Conservation (phyloP, 306 rosid species). For the Acmispon strigosus region DNA sequence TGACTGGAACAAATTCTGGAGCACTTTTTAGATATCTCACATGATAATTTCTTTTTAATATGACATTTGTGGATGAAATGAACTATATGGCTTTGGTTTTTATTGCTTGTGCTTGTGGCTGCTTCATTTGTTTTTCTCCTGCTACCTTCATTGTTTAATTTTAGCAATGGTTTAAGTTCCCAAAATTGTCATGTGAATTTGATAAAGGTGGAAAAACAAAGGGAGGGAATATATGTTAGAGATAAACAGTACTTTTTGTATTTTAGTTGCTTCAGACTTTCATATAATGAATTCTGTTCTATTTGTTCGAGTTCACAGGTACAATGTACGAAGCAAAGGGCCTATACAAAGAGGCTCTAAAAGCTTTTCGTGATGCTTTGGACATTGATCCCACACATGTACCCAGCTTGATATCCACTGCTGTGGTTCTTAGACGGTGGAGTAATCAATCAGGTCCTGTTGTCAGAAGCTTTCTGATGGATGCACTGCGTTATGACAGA, state of each 20-base stretch:
- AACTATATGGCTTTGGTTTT: background rate
- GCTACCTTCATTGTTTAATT: no score
- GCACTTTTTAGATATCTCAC: background rate
- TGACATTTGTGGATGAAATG: no score
- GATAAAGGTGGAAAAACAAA: background rate
- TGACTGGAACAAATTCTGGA: background rate
- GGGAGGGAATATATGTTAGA: background rate
- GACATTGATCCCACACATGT: slow-evolving; percentile 55
- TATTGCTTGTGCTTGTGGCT: background rate
- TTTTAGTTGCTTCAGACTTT: background rate
- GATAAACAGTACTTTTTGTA: background rate
- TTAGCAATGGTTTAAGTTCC: background rate
- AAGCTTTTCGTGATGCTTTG: slow-evolving; percentile 54
- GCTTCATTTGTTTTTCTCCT: background rate
- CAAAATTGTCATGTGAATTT: background rate
- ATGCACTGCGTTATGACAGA: slow-evolving; percentile 62
- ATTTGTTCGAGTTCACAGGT: slow-evolving; percentile 36
- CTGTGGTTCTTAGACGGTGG: slow-evolving; percentile 50
- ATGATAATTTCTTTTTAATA: no score
- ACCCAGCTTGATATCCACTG: slow-evolving; percentile 76
- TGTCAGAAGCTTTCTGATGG: slow-evolving; percentile 63
- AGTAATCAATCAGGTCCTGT: slow-evolving; percentile 34
- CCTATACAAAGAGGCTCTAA: slow-evolving; percentile 58
- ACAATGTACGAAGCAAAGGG: slow-evolving; percentile 59
- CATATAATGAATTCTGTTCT: background rate